Base-by-base conservation (phyloP, 2,329 filamentous ascomycete genomes). In the Phaeosphaeriaceae sp. region DNA sequence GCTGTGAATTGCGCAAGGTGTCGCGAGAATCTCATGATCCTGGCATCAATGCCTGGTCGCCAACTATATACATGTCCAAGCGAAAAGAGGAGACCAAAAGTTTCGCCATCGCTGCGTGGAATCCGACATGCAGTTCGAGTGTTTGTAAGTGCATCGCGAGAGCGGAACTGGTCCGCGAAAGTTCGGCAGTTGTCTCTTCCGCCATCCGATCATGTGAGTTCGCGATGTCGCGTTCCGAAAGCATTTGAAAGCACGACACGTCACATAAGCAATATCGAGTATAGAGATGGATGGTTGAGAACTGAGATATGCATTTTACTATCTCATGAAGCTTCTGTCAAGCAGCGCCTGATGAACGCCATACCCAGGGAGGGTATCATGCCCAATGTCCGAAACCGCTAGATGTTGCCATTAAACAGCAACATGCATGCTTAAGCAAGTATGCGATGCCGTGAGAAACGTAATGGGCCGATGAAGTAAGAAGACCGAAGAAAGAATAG, bases 101-200 rank as follows among this genome's bases (percentile, higher is more conserved):
- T 10, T 3, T 47, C 21, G 45, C 36, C 36, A 40, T 40, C 36
- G 45, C 22, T 24, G 45, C 21, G 10, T 27, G 22, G 11, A 47
- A 25, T 40, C 36, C 36, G 17, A 40, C 36, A n/a, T 40, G 36
- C 15, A 40, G 36, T 40, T n/a, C 36, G 36, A 40, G 36, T 40
- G 61, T 66, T 68, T 62, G 64, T 66, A 53, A 67, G 60, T 53
- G 41, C 51, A 50, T 53, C 53, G 57, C 44, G 49, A 59, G 56
- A 33, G 67, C 69, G 69, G 69, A 70, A 70, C 62, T 60, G 22
- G 11, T 47, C 69, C 69, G 68, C 45, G 36, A 13, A n/a, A 40
- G n/a, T 2, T 40, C 36, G 36, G 36, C 36, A 40, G 36, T n/a
- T 40, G 36, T 5, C 5, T 22, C 3, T 10, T 24, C 45, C 22